Evolutionary conservation across 129 eudicot species (phyloP), one percentile per base, ranked within the genome.

Genomic region (Tagetes erecta): DNA sequence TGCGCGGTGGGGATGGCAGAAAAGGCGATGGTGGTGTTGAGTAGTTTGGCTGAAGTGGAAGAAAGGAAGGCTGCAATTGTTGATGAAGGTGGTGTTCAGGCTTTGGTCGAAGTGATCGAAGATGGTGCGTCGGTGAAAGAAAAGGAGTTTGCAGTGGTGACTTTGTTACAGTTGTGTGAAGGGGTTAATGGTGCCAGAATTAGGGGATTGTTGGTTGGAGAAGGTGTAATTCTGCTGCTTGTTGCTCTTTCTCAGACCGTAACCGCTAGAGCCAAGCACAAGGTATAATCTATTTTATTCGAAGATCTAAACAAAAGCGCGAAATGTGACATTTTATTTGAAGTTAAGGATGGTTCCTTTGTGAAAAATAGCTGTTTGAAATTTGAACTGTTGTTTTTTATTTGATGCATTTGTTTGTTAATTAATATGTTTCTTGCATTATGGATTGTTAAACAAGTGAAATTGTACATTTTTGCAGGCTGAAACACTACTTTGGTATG

Each of bases 141-240:
- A 76, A 91, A 84, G 75, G 97, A 91, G 79, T 91, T 91, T 41
- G 92, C 99, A 3, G 96, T 94, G 53, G 52, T 88, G 76, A 88
- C 91, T 0, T 36, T 94, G 72, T 57, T 91, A 72, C 87, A 78
- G 76, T 3, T 94, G 59, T 94, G 96, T 69, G 85, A 56, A 11
- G 95, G 92, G 3, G 64, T 59, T 77, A 53, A 67, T 3, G 83
- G 85, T 75, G 83, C 79, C 5, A 68, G 83, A 41, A 86, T 85
- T 49, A 67, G 99, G 30, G 92, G 88, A 11, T 84, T 94, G 85
- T 80, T 91, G 67, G 99, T 91, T 7, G 86, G 91, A 40, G 99
- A 94, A 79, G 99, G 99, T 13, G 99, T 75, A 0, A 94, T 94
- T 69, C 99, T 97, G 71, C 99, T 97, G 0, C 51, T 94, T 50